These are phyloP conservation scores for Suaeda aralocaspica DNA, from an alignment of 148 eudicot species.

Conservation along the genomic window DNA sequence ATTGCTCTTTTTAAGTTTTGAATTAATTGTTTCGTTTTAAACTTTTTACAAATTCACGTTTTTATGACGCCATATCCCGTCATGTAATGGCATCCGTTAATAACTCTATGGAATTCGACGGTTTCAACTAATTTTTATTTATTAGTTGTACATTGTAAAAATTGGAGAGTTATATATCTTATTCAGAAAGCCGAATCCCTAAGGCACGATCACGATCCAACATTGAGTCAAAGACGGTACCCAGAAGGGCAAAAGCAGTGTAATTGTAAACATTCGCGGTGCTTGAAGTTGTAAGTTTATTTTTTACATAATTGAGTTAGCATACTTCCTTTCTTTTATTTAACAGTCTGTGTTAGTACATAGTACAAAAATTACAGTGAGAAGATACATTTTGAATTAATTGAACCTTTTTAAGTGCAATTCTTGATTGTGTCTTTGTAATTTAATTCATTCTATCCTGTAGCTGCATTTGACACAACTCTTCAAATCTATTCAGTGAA, in stretches of 20 bases:
- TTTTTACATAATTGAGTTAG: neutral
- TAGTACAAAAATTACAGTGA: neutral
- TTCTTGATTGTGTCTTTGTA: no score
- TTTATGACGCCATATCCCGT: no score
- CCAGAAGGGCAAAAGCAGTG: conserved; percentile 97
- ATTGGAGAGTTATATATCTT: conserved; percentile 20
- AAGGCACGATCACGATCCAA: conserved; percentile 54
- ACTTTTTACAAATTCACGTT: neutral
- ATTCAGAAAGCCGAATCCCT: conserved; percentile 87
- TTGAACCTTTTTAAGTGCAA: neutral
- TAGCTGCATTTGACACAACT: no score
- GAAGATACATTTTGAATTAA: neutral
- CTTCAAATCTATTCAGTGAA: no score
- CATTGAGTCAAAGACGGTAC: conserved; percentile 82
- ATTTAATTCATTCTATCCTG: no score
- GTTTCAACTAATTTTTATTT: no score
- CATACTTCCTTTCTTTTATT: neutral
- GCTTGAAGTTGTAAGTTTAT: conserved; percentile 86
- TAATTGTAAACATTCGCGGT: conserved; percentile 94
- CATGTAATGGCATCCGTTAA: no score
- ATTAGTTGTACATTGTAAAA: neutral
- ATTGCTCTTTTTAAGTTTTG: neutral
- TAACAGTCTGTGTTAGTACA: neutral
- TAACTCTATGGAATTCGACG: no score
- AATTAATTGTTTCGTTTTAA: neutral